A percentile compares a stretch with the other conserved stretches of the same genome.
Conservation (phyloP, 148 eudicot species). For the Fagopyrum homotropicum region DNA sequence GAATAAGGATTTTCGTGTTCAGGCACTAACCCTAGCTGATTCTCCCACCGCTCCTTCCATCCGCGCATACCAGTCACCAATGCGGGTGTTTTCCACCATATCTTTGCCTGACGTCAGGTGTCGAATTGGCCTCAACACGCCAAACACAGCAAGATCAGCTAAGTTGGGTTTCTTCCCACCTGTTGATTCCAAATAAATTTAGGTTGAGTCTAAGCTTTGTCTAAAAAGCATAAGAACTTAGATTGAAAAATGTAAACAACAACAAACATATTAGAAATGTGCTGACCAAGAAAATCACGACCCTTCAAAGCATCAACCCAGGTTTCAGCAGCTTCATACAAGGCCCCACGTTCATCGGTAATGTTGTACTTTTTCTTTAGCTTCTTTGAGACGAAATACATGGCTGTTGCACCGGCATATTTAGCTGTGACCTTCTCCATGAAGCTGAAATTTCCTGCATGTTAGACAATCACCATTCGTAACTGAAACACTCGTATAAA, state of each 20-base stretch:
- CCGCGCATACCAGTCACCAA: slow-evolving; percentile 79
- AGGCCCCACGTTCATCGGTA: slow-evolving; percentile 71
- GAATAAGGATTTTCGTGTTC: neutral
- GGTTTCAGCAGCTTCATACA: slow-evolving; percentile 89
- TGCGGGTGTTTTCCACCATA: slow-evolving; percentile 80
- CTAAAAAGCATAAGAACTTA: neutral
- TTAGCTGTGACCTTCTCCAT: slow-evolving; percentile 69
- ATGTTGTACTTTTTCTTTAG: slow-evolving; percentile 83
- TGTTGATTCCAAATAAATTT: slow-evolving; percentile 19
- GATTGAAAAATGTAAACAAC: neutral
- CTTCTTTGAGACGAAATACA: slow-evolving; percentile 89
- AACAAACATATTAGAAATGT: neutral
- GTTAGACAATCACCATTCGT: neutral
- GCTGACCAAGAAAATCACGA: slow-evolving; percentile 70
- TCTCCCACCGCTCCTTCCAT: slow-evolving; percentile 69
- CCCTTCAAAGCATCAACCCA: slow-evolving; percentile 95
- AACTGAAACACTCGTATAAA: neutral
- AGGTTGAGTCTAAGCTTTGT: neutral
- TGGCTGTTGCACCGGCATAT: slow-evolving; percentile 90
- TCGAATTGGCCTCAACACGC: slow-evolving; percentile 86
- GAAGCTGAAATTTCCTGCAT: slow-evolving; percentile 79
- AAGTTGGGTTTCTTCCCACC: slow-evolving; percentile 79
- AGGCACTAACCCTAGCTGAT: slow-evolving; percentile 44
- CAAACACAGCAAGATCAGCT: slow-evolving; percentile 88
- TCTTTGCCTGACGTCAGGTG: slow-evolving; percentile 79